phyloP scores from a whole-genome alignment of 495 filamentous ascomycete species.

The Neurospora sp. region DNA sequence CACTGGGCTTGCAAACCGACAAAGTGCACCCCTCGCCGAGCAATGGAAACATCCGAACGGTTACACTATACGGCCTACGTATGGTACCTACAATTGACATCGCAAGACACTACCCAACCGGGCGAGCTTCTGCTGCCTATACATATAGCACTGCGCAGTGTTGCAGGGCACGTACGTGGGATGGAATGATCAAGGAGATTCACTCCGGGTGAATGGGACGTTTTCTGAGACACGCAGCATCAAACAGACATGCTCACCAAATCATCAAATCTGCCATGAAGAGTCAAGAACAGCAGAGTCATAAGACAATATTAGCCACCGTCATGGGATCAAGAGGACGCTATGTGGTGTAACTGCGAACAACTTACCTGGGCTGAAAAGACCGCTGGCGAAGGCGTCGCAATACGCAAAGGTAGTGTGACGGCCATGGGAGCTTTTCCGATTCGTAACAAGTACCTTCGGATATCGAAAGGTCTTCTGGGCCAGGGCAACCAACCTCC shows the following conservation, averaged over 20 bases:
- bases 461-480: neutral
- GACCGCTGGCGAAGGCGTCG: neutral
- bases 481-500: neutral
- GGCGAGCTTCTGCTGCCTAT: neutral
- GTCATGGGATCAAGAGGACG: too few relatives aligned
- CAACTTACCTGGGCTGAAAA: neutral
- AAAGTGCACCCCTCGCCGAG: neutral
- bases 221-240: neutral
- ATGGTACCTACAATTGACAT: neutral
- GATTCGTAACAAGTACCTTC: neutral
- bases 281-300: too few relatives aligned
- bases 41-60: neutral
- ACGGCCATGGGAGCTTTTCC: neutral
- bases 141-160: neutral
- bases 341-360: neutral
- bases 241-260: neutral
- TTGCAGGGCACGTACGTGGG: neutral
- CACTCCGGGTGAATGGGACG: neutral
- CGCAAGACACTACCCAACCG: neutral
- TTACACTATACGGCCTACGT: neutral
- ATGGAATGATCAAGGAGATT: neutral
- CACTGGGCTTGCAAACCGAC: neutral
- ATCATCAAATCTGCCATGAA: neutral
- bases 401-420: neutral
- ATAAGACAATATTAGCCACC: too few relatives aligned